phyloP scores from a whole-genome alignment of 345 rosid species.

The Stellera chamaejasme region DNA sequence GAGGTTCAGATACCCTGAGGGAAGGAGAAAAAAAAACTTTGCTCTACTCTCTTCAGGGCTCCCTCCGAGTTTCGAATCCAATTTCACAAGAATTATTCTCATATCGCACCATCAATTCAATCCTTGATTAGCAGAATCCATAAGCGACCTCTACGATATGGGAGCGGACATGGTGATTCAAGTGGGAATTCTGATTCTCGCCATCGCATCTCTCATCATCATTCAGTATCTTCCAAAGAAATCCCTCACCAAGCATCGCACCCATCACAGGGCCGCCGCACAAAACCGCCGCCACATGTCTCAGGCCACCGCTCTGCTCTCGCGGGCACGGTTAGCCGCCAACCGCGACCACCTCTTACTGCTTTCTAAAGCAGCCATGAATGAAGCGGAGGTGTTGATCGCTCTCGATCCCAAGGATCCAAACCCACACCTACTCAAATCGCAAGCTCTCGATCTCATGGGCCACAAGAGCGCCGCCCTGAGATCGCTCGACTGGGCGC shows the following conservation, averaged over 20 bases:
- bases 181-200: slow-evolving; percentile 13
- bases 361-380: slow-evolving; percentile 45
- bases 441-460: slow-evolving; percentile 38
- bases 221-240: slow-evolving; percentile 17
- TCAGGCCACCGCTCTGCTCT: slow-evolving; percentile 32
- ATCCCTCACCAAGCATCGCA: slow-evolving; percentile 17
- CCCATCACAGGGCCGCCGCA: slow-evolving; percentile 30
- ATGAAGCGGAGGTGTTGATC: slow-evolving; percentile 44
- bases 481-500: slow-evolving; percentile 45
- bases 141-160: slow-evolving; percentile 5
- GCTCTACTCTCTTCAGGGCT: too few relatives aligned
- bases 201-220: slow-evolving; percentile 21
- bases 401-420: slow-evolving; percentile 46
- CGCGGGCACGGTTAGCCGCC: slow-evolving; percentile 34
- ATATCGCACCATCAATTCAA: too few relatives aligned
- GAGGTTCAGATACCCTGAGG: too few relatives aligned
- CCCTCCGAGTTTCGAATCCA: too few relatives aligned
- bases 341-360: slow-evolving; percentile 32
- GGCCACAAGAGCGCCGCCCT: slow-evolving; percentile 52
- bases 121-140: too few relatives aligned
- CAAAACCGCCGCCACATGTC: slow-evolving; percentile 38
- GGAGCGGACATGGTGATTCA: slow-evolving; percentile 17
- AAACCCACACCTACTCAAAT: slow-evolving; percentile 43
- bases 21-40: too few relatives aligned
- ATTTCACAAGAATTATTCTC: too few relatives aligned